These are phyloP conservation scores for Solanum ahanhuiri DNA, from an alignment of 257 asterid species.

Conservation along the genomic window DNA sequence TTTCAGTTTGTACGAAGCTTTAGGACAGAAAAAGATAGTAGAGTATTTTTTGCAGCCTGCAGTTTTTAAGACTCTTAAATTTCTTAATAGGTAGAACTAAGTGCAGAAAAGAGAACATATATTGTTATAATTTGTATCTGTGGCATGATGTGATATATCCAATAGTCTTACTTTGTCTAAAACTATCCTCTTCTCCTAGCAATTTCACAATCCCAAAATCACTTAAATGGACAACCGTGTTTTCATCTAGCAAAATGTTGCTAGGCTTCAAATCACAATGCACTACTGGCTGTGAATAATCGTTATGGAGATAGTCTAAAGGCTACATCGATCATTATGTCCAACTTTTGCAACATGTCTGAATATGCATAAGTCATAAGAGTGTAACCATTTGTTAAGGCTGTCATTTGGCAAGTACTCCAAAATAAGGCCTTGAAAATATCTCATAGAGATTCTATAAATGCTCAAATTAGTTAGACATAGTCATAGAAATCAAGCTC, in stretches of 20 bases:
- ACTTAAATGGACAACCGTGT: constrained; percentile 13
- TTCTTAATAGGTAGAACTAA: too few relatives aligned
- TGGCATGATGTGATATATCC: constrained; percentile 10
- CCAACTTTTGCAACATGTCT: not conserved
- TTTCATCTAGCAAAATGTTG: constrained; percentile 12
- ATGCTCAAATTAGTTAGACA: too few relatives aligned
- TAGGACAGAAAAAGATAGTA: too few relatives aligned
- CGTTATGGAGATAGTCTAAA: constrained; percentile 9
- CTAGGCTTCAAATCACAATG: constrained; percentile 26
- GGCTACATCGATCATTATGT: not conserved
- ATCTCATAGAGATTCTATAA: too few relatives aligned
- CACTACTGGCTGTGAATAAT: constrained; percentile 7
- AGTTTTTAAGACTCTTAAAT: too few relatives aligned
- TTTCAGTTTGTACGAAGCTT: too few relatives aligned
- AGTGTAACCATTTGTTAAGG: not conserved
- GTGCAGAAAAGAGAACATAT: too few relatives aligned
- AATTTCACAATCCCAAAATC: constrained; percentile 22
- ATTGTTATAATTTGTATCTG: too few relatives aligned
- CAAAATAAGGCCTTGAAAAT: not conserved
- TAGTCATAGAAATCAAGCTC: too few relatives aligned
- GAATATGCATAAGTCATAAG: too few relatives aligned
- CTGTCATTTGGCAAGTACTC: not conserved
- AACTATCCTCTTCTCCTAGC: constrained; percentile 4
- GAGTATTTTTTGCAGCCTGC: too few relatives aligned
- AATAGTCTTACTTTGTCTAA: constrained; percentile 10